Conservation (phyloP, 2,329 filamentous ascomycete genomes). For the Alternaria ventricosa region DNA sequence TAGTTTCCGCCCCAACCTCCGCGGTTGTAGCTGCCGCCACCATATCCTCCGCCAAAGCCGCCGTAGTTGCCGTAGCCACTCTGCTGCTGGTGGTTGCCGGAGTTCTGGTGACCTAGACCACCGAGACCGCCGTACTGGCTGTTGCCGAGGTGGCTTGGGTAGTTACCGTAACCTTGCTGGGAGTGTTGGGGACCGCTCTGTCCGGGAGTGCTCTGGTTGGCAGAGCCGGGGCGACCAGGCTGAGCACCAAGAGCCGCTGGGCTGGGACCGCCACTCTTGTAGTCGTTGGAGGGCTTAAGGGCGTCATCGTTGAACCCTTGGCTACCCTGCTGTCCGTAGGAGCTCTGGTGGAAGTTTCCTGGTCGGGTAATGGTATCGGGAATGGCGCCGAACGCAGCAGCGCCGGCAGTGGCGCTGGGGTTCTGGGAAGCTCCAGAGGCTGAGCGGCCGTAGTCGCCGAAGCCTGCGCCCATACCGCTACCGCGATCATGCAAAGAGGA, state of each 20-base stretch:
- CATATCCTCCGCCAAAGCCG: slow-evolving; percentile 51
- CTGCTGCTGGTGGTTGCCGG: slow-evolving; percentile 51
- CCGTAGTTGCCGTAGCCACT: slow-evolving; percentile 53
- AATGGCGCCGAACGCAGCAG: slow-evolving; percentile 59
- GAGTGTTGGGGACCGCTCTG: slow-evolving; percentile 62
- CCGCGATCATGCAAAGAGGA: slow-evolving; percentile 57
- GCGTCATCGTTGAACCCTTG: slow-evolving; percentile 59
- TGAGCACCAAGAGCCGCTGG: slow-evolving; percentile 64
- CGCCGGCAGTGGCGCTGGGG: slow-evolving; percentile 57
- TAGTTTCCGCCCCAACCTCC: slow-evolving; percentile 60
- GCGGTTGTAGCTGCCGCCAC: slow-evolving; percentile 51
- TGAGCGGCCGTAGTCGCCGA: slow-evolving; percentile 66
- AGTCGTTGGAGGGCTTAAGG: slow-evolving; percentile 64
- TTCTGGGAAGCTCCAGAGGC: slow-evolving; percentile 65
- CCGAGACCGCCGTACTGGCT: slow-evolving; percentile 62
- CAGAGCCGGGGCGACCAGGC: slow-evolving; percentile 68
- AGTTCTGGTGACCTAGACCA: slow-evolving; percentile 58
- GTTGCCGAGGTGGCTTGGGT: slow-evolving; percentile 59
- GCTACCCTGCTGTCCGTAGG: slow-evolving; percentile 55
- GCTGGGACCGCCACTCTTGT: slow-evolving; percentile 64
- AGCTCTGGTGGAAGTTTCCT: slow-evolving; percentile 61
- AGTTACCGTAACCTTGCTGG: slow-evolving; percentile 64
- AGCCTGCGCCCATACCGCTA: slow-evolving; percentile 55
- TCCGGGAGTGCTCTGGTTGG: slow-evolving; percentile 64
- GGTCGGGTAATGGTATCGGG: slow-evolving; percentile 67